These are phyloP conservation scores for Aspergillus coremiiformis DNA, from an alignment of 495 filamentous ascomycete genomes.

Conservation along the genomic window DNA sequence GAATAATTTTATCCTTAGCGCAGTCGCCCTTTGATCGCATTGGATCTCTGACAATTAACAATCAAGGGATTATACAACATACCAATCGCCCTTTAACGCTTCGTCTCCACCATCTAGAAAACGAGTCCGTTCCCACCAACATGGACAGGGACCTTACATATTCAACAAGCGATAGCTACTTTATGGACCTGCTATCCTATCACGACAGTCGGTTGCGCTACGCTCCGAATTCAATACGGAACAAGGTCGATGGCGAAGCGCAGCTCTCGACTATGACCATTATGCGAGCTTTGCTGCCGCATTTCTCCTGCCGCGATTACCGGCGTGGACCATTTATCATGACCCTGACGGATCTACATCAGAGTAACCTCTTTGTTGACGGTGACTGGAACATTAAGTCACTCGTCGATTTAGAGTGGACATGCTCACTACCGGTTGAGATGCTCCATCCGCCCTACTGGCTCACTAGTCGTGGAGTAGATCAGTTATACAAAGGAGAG, in stretches of 20 bases:
- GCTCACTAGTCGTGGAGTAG: conserved; percentile 25
- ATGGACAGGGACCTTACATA: conserved; percentile 24
- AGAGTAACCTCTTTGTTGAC: conserved; percentile 33
- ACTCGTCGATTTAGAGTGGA: conserved; percentile 22
- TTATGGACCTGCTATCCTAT: conserved; percentile 9
- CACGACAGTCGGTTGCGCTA: conserved; percentile 14
- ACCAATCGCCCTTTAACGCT: conserved; percentile 27
- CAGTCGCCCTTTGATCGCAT: conserved; percentile 25
- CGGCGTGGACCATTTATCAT: conserved; percentile 21
- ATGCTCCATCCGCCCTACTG: conserved; percentile 21
- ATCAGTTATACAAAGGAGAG: background rate
- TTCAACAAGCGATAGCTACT: conserved; percentile 16
- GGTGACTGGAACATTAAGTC: conserved; percentile 16
- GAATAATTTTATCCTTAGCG: conserved; percentile 26
- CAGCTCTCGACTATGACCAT: conserved; percentile 21
- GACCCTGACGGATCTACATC: conserved; percentile 21
- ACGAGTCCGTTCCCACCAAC: conserved; percentile 21
- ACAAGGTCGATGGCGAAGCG: conserved; percentile 18
- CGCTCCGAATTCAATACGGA: conserved; percentile 23
- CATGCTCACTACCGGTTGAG: conserved; percentile 10
- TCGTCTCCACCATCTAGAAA: conserved; percentile 24
- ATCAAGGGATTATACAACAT: conserved; percentile 20
- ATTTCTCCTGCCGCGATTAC: conserved; percentile 13
- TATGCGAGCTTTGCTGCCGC: conserved; percentile 19
- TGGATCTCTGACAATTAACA: conserved; percentile 27